Base-by-base conservation (phyloP, 148 eudicot genomes). In the Cornus suecica region DNA sequence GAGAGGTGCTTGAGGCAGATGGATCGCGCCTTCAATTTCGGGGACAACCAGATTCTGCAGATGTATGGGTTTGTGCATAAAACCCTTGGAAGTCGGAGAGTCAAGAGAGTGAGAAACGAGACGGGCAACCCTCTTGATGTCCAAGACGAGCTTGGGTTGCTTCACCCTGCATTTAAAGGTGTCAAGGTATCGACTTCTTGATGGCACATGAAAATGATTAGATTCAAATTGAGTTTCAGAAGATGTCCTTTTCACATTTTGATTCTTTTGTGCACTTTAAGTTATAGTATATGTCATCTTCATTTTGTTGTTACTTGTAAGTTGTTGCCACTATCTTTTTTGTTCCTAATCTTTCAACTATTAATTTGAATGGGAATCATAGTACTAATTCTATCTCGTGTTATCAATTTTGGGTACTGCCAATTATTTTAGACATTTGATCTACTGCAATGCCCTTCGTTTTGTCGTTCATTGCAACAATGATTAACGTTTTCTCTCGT, bases 1-100 rank as follows among this genome's bases (percentile, higher is more conserved):
- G 92, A 92, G 84, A 84, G 91, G 76, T 92, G 97, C 42, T 78
- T 92, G 81, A 92, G 81, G 80, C 91, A 87, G 74, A 92, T 92
- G 94, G 92, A 92, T 60, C 79, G 94, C 1, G 97, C 97, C 0
- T 92, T 76, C 69, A 92, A 92, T 69, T 90, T 92, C 68, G 97
- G 88, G 56, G 97, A 92, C 76, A 84, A 90, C 83, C 97, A 92
- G 77, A 54, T 92, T 26, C 56, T 92, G 85, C 84, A 88, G 72
- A 83, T 87, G 86, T 92, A 88, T 77, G 94, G 97, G 10, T 90
- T 88, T 66, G 79, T 75, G 0, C 97, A 92, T 27, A 90, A 83
- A 67, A 68, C 86, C 23, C 84, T 92, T 25, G 87, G 75, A 45
- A 90, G 94, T 79, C 77, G 90, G 80, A 82, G 78, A 34, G 91